Evolutionary conservation across 106 monocot species (phyloP), one percentile per base, ranked within the genome.

Genomic region (Ottelia alismoides): DNA sequence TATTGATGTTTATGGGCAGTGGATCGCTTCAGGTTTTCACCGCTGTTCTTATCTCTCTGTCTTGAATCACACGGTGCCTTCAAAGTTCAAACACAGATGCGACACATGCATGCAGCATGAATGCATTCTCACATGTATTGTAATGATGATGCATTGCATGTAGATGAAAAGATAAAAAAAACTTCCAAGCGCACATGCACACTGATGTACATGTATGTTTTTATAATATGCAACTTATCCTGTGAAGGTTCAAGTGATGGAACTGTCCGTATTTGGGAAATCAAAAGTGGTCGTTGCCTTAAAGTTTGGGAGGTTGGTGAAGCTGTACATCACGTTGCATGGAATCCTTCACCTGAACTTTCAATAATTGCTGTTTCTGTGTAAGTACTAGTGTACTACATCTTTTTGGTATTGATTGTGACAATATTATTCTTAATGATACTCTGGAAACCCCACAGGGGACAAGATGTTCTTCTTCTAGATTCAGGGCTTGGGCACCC

Each of bases 211-310:
- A n/a, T n/a, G n/a, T n/a, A n/a, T n/a, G n/a, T n/a, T 51, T 21
- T 51, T 20, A 51, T 2, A 24, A 23, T 7, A 20, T 11, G 22
- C 9, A 3, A 10, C 24, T 53, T 53, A 48, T 24, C 35, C 19
- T 51, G 1, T 68, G 40, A 75, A 99, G 98, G 86, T 64, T 99
- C 98, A 61, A 71, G 20, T 58, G 98, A 99, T 78, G 85, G 98
- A 44, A 86, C 77, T 5, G 80, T 82, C 20, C 82, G 98, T 30
- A 53, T 99, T 12, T 99, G 98, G 98, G 98, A 99, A 56, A 71
- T 99, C 55, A 80, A 86, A 79, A 83, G 72, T 65, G 79, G 79
- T 30, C 82, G 98, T 7, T 90, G 90, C 53, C 72, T 86, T 20
- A 79, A 69, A 75, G 66, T 86, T 11, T 99, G 90, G 90, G 58